Percentiles rank a stretch among this genome's conserved stretches.
Evolutionary conservation across 1,284 basidiomycete species (phyloP).

Genomic region (Flammula alnicola): DNA sequence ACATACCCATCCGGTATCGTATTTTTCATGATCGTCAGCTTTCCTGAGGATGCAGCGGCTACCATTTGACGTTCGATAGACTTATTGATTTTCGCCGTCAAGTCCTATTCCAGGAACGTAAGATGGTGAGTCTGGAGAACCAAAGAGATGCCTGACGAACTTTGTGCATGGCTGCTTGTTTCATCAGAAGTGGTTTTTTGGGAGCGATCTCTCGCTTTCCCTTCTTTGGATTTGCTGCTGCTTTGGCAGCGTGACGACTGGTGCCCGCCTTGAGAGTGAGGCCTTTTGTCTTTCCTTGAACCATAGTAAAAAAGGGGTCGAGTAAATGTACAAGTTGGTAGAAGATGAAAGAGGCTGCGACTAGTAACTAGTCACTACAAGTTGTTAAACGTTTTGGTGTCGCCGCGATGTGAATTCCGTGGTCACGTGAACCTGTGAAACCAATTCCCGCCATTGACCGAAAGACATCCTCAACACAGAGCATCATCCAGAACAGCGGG

Average conservation of each 20-base stretch:
- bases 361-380: not conserved
- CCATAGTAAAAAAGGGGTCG: constrained; percentile 36
- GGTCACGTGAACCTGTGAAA: constrained; percentile 36
- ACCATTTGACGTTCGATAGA: constrained; percentile 92
- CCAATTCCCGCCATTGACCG: constrained; percentile 43
- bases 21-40: constrained; percentile 88
- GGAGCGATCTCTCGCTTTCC: constrained; percentile 72
- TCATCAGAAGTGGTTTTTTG: constrained; percentile 70
- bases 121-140: constrained; percentile 2
- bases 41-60: constrained; percentile 81
- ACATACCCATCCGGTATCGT: constrained; percentile 53
- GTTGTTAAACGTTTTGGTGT: not conserved
- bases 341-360: not conserved
- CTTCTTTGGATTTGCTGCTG: constrained; percentile 72
- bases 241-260: constrained; percentile 61
- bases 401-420: not conserved
- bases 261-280: constrained; percentile 57
- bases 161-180: constrained; percentile 72
- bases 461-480: constrained; percentile 31
- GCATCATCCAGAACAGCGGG: constrained; percentile 32
- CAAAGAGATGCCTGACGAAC: constrained; percentile 40
- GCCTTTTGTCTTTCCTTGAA: constrained; percentile 72
- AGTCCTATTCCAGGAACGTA: constrained; percentile 49
- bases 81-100: constrained; percentile 88
- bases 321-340: not conserved